These are phyloP conservation scores for Apostasia shenzhenica DNA, from an alignment of 106 monocot species.

Conservation along the genomic window DNA sequence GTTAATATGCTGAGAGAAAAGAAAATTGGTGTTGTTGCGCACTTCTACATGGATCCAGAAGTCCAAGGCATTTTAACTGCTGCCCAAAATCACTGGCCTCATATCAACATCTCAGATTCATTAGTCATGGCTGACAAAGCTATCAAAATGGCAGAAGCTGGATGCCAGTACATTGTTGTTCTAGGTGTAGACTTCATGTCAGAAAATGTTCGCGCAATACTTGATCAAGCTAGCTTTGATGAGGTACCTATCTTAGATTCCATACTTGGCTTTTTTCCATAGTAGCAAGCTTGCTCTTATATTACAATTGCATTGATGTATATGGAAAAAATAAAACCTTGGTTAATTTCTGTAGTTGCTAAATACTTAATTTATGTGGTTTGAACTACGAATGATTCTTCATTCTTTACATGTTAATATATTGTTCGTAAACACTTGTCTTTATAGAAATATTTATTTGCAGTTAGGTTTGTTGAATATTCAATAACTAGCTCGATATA, in stretches of 20 bases:
- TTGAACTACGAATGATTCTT: too few species aligned
- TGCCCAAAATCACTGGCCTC: slow-evolving; percentile 86
- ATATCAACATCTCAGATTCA: slow-evolving; percentile 97
- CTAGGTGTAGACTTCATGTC: slow-evolving; percentile 99
- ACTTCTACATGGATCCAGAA: slow-evolving; percentile 99
- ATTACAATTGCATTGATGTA: too few species aligned
- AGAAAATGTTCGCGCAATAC: slow-evolving; percentile 95
- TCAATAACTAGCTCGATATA: too few species aligned
- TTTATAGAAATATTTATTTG: too few species aligned
- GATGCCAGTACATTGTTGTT: slow-evolving; percentile 80
- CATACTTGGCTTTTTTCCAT: not conserved
- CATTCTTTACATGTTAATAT: too few species aligned
- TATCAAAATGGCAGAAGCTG: slow-evolving; percentile 95
- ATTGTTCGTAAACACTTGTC: too few species aligned
- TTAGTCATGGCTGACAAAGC: slow-evolving; percentile 96
- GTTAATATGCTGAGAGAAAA: slow-evolving; percentile 74
- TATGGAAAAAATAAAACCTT: too few species aligned
- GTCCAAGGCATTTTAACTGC: slow-evolving; percentile 96
- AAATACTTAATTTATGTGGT: too few species aligned
- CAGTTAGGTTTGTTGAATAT: too few species aligned
- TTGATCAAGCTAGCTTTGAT: slow-evolving; percentile 93
- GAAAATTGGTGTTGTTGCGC: slow-evolving; percentile 95
- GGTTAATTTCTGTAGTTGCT: too few species aligned
- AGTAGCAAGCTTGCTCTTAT: too few species aligned
- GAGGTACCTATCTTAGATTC: slow-evolving; percentile 36